Conservation (phyloP, 2,329 filamentous ascomycete species). For the Ustulina deusta region DNA sequence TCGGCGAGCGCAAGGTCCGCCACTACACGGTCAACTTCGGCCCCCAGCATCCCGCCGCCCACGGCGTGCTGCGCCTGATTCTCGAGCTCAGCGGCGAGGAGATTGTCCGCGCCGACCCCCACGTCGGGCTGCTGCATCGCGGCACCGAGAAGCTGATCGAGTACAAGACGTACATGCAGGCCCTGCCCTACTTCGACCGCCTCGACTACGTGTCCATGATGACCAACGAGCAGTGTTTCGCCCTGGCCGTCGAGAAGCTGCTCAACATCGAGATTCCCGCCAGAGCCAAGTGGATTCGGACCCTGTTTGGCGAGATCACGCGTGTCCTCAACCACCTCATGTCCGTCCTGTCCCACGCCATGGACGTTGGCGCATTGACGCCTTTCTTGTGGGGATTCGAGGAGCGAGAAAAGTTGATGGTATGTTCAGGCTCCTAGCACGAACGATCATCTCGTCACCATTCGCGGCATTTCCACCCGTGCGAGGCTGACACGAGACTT, state of each 20-base stretch:
- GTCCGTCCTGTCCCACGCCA: conserved; percentile 96
- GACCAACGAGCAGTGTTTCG: conserved; percentile 99
- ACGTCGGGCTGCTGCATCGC: conserved; percentile 94
- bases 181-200: conserved; percentile 97
- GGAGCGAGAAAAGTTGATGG: conserved; percentile 99
- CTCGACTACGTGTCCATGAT: conserved; percentile 99
- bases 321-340: conserved; percentile 96
- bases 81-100: conserved; percentile 98
- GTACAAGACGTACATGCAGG: conserved; percentile 99
- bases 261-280: conserved; percentile 96
- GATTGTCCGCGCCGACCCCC: conserved; percentile 94
- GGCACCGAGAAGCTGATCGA: conserved; percentile 99
- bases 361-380: conserved; percentile 98
- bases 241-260: conserved; percentile 96
- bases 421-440: conserved; percentile 55
- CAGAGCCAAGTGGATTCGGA: conserved; percentile 96
- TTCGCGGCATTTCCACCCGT: neutral
- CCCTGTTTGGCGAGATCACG: conserved; percentile 94
- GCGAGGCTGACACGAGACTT: conserved; percentile 13
- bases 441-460: neutral
- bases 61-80: conserved; percentile 97
- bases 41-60: conserved; percentile 96
- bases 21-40: conserved; percentile 99
- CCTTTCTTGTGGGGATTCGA: conserved; percentile 99
- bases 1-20: conserved; percentile 83